phyloP scores from a whole-genome alignment of 257 asterid genomes.

The Forsythia suspensa region DNA sequence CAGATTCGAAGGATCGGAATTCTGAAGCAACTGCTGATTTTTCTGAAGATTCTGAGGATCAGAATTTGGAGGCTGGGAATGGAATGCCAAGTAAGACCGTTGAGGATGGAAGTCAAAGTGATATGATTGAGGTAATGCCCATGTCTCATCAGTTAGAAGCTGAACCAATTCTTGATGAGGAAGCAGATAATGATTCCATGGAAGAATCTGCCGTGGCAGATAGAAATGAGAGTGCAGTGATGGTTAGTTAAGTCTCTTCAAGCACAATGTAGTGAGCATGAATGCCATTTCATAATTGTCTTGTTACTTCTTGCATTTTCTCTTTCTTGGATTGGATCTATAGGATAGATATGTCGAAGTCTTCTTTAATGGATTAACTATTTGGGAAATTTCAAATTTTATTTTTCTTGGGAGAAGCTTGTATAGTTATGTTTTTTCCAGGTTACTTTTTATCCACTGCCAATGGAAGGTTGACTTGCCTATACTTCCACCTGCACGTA shows the following conservation, averaged over 20 bases:
- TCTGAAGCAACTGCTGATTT: constrained; percentile 21
- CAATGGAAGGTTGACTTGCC: too few species aligned
- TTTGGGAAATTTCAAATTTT: not conserved
- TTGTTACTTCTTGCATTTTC: not conserved
- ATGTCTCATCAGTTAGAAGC: constrained; percentile 33
- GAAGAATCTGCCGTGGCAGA: constrained; percentile 32
- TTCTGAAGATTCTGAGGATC: constrained; percentile 26
- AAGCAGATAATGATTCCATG: constrained; percentile 24
- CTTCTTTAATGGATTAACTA: not conserved
- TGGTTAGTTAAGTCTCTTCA: constrained; percentile 43
- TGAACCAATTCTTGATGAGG: constrained; percentile 37
- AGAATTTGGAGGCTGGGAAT: constrained; percentile 20
- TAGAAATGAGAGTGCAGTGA: constrained; percentile 27
- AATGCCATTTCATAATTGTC: constrained; percentile 8
- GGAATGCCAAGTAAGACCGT: constrained; percentile 15
- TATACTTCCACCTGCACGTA: too few species aligned
- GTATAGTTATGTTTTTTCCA: not conserved
- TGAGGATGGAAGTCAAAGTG: constrained; percentile 19
- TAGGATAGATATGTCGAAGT: not conserved
- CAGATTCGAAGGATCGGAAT: constrained; percentile 27
- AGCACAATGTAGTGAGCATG: not conserved
- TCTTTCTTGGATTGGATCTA: not conserved
- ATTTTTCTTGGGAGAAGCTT: not conserved
- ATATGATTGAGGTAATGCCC: constrained; percentile 25
- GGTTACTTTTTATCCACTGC: not conserved